These are phyloP conservation scores for Gleditsia sinensis DNA, from an alignment of 306 rosid species.

Conservation along the genomic window DNA sequence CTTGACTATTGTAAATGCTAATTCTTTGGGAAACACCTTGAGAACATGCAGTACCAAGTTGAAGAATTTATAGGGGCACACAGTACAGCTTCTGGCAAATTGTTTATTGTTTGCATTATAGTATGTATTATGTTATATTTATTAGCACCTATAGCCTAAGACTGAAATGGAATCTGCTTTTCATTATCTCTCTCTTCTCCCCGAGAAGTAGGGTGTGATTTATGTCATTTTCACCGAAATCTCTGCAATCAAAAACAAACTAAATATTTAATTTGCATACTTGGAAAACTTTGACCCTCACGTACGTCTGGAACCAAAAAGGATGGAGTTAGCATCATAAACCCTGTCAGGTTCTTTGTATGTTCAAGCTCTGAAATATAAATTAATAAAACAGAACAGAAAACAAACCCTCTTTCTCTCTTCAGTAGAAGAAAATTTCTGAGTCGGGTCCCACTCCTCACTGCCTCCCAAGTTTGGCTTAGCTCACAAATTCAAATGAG, in stretches of 20 bases:
- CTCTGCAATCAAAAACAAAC: constrained; percentile 49
- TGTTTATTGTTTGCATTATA: constrained; percentile 32
- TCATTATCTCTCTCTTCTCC: background rate
- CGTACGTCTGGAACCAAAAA: constrained; percentile 53
- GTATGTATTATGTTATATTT: constrained; percentile 34
- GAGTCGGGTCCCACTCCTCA: constrained; percentile 54
- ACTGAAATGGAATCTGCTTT: constrained; percentile 59
- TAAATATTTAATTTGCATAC: constrained; percentile 39
- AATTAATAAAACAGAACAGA: constrained; percentile 22
- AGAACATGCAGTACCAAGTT: constrained; percentile 42
- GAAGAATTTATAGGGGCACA: constrained; percentile 57
- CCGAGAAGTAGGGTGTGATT: constrained; percentile 25
- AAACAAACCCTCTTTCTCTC: constrained; percentile 3
- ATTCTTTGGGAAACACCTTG: constrained; percentile 45
- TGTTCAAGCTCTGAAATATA: constrained; percentile 33
- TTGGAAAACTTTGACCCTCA: constrained; percentile 61
- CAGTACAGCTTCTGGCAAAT: constrained; percentile 29
- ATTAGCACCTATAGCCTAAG: constrained; percentile 40
- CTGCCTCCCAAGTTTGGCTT: constrained; percentile 58
- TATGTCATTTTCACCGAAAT: constrained; percentile 79
- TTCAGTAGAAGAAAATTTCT: constrained; percentile 22
- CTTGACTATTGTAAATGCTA: constrained; percentile 48
- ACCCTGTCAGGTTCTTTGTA: constrained; percentile 73
- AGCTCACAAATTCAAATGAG: constrained; percentile 65
- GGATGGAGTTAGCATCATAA: constrained; percentile 51